Evolutionary conservation across 306 rosid genomes (phyloP), one percentile per base, ranked within the genome.

Genomic region (Castanea sativa): DNA sequence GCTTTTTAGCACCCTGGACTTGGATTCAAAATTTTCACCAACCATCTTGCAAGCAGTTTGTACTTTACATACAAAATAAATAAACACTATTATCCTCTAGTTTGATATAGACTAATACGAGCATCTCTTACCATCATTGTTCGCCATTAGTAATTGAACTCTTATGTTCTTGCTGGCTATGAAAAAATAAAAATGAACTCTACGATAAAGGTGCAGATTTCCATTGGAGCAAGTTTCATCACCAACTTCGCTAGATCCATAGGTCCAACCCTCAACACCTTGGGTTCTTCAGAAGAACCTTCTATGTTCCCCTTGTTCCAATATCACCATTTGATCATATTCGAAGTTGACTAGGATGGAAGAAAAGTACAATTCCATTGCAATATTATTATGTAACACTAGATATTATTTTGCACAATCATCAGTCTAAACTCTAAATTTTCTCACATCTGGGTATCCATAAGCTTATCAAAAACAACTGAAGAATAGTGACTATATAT

Each of bases 91-190:
- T 3, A 25, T 21, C 23, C 64, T 10, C 30, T 20, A 58, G 16
- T 58, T 58, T 20, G 6, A 59, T 11, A 11, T 1, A 59, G 65
- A 11, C 65, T 59, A 59, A 23, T 11, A 0, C 30, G 65, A 59
- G 1, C 25, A 29, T 20, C 63, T 76, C 61, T 8, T 38, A 81
- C 55, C 51, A 38, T 53, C 45, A 25, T 35, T 25, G 8, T 69
- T 77, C 5, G 21, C 30, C 55, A 25, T 19, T 41, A 18, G 64
- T 60, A 70, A 14, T 69, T 72, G 65, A 92, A 80, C 65, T 69
- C 73, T 76, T 38, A 38, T 38, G 10, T 38, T 38, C 2, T 38
- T 38, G 43, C 43, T 38, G 43, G 43, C 43, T 38, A 38, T 38
- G 10, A 41, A 41, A 41, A 41, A 41, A 41, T 41, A 41, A 41